These are phyloP conservation scores for Tetraselmis striata DNA, from an alignment of 139 green algal genomes.

Conservation along the genomic window DNA sequence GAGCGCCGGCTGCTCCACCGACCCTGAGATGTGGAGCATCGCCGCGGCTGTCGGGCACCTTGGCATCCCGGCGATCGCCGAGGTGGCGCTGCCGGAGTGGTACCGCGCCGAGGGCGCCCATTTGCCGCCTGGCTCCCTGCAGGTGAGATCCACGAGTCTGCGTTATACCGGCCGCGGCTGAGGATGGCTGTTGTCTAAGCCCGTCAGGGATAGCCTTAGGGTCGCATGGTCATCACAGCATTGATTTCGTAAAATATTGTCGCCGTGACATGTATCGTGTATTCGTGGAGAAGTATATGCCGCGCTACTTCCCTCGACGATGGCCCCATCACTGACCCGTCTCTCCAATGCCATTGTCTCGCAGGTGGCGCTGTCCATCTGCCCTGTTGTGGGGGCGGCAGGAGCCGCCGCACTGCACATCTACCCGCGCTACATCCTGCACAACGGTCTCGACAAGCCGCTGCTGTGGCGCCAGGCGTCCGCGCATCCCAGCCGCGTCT, in stretches of 20 bases:
- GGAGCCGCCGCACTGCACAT: slow-evolving; percentile 59
- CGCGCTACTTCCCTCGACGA: too few species aligned
- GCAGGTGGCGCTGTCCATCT: background rate
- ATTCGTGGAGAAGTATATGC: too few species aligned
- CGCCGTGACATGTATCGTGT: too few species aligned
- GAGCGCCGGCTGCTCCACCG: background rate
- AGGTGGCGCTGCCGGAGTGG: background rate
- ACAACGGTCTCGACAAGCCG: slow-evolving; percentile 51
- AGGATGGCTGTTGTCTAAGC: too few species aligned
- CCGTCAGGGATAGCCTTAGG: too few species aligned
- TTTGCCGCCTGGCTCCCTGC: background rate
- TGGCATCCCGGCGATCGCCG: background rate
- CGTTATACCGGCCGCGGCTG: too few species aligned
- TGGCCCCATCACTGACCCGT: too few species aligned
- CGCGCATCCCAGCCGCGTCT: background rate
- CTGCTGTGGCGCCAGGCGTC: slow-evolving; percentile 54
- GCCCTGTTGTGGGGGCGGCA: slow-evolving; percentile 3
- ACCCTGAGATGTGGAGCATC: background rate
- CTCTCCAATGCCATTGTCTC: too few species aligned
- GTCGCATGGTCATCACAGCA: too few species aligned
- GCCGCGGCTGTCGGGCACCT: background rate
- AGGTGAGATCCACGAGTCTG: too few species aligned
- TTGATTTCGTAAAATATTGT: too few species aligned
- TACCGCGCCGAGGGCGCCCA: background rate
- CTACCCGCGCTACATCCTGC: slow-evolving; percentile 63